These are phyloP conservation scores for Cornus florida DNA, from an alignment of 148 eudicot genomes.

Conservation along the genomic window DNA sequence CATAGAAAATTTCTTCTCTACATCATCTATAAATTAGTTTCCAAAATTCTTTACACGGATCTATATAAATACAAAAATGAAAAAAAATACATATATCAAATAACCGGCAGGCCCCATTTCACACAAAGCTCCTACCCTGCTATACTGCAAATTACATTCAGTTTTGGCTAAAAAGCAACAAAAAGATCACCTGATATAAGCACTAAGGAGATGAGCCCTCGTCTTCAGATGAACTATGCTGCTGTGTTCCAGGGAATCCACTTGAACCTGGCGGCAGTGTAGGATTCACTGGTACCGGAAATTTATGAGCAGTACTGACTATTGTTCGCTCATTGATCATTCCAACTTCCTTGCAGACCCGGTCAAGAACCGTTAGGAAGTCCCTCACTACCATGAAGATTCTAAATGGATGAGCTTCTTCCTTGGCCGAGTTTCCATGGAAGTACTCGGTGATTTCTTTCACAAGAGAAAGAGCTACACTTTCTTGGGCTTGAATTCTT, in stretches of 20 bases:
- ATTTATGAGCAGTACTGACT: slow-evolving; percentile 60
- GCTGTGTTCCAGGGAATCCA: slow-evolving; percentile 44
- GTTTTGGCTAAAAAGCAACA: slow-evolving; percentile 20
- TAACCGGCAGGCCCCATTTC: slow-evolving; percentile 12
- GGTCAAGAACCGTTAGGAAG: slow-evolving; percentile 66
- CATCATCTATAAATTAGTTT: slow-evolving; percentile 21
- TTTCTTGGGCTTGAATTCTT: slow-evolving; percentile 79
- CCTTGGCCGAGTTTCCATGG: slow-evolving; percentile 93
- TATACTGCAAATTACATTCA: slow-evolving; percentile 32
- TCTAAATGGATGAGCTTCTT: slow-evolving; percentile 97
- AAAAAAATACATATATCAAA: slow-evolving; percentile 23
- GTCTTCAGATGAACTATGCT: slow-evolving; percentile 57
- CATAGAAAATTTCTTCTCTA: slow-evolving; percentile 12
- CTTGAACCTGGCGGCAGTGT: slow-evolving; percentile 48
- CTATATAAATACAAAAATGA: slow-evolving; percentile 33
- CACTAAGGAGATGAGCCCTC: slow-evolving; percentile 41
- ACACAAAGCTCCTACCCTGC: slow-evolving; percentile 24
- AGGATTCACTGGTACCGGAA: slow-evolving; percentile 85
- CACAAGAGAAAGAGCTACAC: slow-evolving; percentile 81
- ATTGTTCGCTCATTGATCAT: slow-evolving; percentile 69
- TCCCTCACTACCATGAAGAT: slow-evolving; percentile 93
- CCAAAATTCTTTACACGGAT: slow-evolving; percentile 43
- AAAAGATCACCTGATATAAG: slow-evolving; percentile 16
- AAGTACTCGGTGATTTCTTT: slow-evolving; percentile 95
- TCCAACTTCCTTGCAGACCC: slow-evolving; percentile 95